Base-by-base conservation (phyloP, 305 asterid species). In the Ajuga reptans region DNA sequence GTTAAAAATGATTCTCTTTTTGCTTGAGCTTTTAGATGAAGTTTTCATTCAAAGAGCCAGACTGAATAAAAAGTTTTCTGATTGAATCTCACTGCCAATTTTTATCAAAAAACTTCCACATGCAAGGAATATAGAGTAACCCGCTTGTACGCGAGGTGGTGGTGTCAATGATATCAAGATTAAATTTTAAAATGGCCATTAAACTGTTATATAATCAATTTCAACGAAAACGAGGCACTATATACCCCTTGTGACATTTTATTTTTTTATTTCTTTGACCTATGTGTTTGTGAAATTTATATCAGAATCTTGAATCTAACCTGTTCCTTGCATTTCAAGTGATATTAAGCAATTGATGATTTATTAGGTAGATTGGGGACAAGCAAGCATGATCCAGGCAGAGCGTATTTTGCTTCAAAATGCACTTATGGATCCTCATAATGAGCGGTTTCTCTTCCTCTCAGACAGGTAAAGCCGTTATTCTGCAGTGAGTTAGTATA, bases 361-460 rank as follows among this genome's bases (percentile, higher is more conserved):
- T 75, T 79, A 78, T 80, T 83, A 92, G 98, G 94, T 92, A 82
- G 98, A 90, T 57, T 92, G 98, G 98, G 98, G 98, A 80, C 97
- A 87, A 78, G 94, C 97, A 71, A 92, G 83, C 85, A 90, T 92
- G 98, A 83, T 92, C 77, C 96, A 77, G 84, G 98, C 97, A 58
- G 98, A 92, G 83, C 97, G 94, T 61, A 45, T 82, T 77, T 81
- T 92, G 81, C 95, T 92, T 78, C 88, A 74, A 71, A 74, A 86
- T 77, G 98, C 98, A 54, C 79, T 92, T 64, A 76, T 49, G 79
- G 95, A 92, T 83, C 87, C 88, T 63, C 77, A 53, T 5, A 92
- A 88, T 82, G 85, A 82, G 72, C 81, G 97, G 42, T 92, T 92
- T 82, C 77, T 92, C 77, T 90, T 92, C 77, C 90, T 92, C 67